Conservation (phyloP, 805 yeast genomes). For the Lipomyces spencermartinsiae region DNA sequence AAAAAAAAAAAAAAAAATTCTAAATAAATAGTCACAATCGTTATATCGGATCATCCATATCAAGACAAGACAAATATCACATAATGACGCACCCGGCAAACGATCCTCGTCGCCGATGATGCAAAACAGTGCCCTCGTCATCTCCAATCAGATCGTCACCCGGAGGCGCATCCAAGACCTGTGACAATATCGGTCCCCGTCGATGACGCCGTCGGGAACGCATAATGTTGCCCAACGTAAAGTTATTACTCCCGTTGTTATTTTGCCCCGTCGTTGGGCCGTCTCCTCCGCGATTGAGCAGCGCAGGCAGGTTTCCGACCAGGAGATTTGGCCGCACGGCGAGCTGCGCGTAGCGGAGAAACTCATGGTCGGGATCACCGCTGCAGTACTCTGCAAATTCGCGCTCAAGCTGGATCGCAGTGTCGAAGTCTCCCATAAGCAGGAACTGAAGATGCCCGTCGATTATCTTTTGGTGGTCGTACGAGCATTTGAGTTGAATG, state of each 20-base stretch:
- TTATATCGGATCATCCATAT: background rate
- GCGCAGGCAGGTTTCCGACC: conserved; percentile 8
- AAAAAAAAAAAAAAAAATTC: background rate
- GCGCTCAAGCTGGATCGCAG: conserved; percentile 20
- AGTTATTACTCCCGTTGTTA: conserved; percentile 6
- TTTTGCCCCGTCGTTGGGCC: background rate
- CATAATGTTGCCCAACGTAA: conserved; percentile 8
- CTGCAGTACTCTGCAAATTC: conserved; percentile 22
- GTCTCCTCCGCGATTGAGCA: background rate
- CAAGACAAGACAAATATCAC: background rate
- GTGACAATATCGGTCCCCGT: background rate
- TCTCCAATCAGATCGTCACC: background rate
- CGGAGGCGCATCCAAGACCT: background rate
- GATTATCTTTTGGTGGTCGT: conserved; percentile 18
- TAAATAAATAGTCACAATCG: background rate
- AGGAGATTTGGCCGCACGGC: background rate
- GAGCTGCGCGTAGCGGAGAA: background rate
- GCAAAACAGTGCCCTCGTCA: conserved; percentile 1
- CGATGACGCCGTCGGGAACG: background rate
- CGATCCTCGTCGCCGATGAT: background rate
- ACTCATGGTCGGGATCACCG: conserved; percentile 14
- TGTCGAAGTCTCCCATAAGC: conserved; percentile 11
- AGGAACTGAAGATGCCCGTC: conserved; percentile 16
- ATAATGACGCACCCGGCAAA: background rate
- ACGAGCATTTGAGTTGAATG: conserved; percentile 17